Conservation (phyloP, 345 rosid genomes). For the Acer negundo region DNA sequence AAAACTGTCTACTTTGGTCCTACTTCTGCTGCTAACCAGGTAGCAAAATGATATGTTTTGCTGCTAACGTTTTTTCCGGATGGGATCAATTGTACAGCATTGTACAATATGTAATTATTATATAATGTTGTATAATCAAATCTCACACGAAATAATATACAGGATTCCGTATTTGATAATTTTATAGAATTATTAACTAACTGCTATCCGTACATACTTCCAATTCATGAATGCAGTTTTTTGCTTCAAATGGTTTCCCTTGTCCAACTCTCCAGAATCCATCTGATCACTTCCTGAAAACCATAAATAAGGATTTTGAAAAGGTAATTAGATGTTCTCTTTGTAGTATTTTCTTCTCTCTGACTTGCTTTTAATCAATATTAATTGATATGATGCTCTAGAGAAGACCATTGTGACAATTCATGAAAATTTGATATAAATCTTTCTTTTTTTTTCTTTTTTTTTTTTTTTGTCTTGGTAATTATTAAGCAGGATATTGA, state of each 20-base stretch:
- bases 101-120: no score
- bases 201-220: no score
- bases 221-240: conserved; percentile 34
- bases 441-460: neutral
- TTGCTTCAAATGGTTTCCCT: conserved; percentile 52
- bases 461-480: neutral
- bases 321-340: conserved; percentile 20
- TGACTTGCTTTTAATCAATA: no score
- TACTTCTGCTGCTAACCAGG: conserved; percentile 37
- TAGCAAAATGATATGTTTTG: conserved; percentile 1
- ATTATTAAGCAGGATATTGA: conserved; percentile 39
- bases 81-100: no score
- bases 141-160: no score
- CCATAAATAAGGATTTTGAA: conserved; percentile 50
- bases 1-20: conserved; percentile 54
- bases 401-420: no score
- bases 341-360: no score
- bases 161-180: no score
- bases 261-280: conserved; percentile 46
- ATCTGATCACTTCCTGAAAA: conserved; percentile 50
- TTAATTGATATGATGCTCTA: no score
- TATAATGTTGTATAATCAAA: no score
- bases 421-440: neutral
- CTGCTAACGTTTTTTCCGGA: no score
- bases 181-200: neutral